These are phyloP conservation scores for Quercus glauca DNA, from an alignment of 306 rosid genomes.

Conservation along the genomic window DNA sequence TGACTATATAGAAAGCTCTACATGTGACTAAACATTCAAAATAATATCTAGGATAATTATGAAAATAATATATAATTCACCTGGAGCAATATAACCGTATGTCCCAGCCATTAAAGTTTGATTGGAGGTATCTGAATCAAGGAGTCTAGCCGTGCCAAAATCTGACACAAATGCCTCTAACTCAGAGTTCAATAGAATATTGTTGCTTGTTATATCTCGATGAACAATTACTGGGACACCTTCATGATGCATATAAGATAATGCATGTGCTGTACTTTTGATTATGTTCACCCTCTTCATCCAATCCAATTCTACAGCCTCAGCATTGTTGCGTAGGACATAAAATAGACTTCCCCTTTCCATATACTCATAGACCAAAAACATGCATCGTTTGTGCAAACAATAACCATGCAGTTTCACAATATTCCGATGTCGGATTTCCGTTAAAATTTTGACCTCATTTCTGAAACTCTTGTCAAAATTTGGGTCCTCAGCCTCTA, in stretches of 20 bases:
- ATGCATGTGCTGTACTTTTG: constrained; percentile 2
- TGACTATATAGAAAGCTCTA: no score
- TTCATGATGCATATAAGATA: constrained; percentile 23
- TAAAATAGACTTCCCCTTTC: constrained; percentile 21
- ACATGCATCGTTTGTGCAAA: constrained; percentile 17
- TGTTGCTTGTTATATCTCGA: constrained; percentile 12
- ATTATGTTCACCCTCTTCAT: constrained; percentile 7
- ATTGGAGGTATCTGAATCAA: constrained; percentile 15
- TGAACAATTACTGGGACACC: constrained; percentile 6
- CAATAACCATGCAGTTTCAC: constrained; percentile 20
- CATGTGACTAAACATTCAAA: no score
- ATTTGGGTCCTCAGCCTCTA: neutral
- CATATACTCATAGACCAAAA: constrained; percentile 22
- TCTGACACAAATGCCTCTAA: constrained; percentile 14
- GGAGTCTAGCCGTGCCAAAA: constrained; percentile 13
- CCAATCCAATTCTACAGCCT: constrained; percentile 18
- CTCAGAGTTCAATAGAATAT: constrained; percentile 10
- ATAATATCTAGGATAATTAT: neutral
- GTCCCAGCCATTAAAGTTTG: constrained; percentile 11
- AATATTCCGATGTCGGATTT: constrained; percentile 5
- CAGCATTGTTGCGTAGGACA: neutral
- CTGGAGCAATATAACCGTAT: constrained; percentile 20
- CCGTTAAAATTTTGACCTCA: constrained; percentile 12
- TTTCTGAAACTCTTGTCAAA: constrained; percentile 5
- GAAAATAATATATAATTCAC: neutral